Conservation (phyloP, 2,329 filamentous ascomycete species). For the Boeremia lycopersici region DNA sequence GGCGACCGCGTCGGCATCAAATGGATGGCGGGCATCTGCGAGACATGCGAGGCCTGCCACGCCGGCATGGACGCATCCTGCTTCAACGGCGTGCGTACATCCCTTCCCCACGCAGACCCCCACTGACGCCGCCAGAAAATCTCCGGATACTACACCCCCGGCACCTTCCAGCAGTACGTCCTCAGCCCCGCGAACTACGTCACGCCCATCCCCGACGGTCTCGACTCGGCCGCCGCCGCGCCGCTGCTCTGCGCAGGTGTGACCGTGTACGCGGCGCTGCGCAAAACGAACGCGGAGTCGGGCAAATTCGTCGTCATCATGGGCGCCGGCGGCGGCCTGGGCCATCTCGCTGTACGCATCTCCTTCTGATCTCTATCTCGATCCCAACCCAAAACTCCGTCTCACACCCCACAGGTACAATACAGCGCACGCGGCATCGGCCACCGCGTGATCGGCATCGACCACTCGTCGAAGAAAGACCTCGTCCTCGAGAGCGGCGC, state of each 20-base stretch:
- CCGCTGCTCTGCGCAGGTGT: conserved; percentile 71
- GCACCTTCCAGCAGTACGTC: conserved; percentile 75
- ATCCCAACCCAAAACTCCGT: too few species aligned
- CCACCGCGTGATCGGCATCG: conserved; percentile 68
- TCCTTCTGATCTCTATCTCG: too few species aligned
- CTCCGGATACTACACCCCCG: conserved; percentile 70
- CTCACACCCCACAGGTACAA: conserved; percentile 46
- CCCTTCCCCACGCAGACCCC: background rate
- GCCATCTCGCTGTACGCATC: conserved; percentile 64
- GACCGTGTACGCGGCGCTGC: conserved; percentile 69
- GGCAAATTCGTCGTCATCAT: conserved; percentile 66
- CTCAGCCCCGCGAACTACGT: conserved; percentile 70
- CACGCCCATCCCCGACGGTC: conserved; percentile 68
- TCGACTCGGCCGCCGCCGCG: conserved; percentile 66
- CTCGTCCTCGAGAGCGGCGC: conserved; percentile 66
- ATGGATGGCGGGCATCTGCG: conserved; percentile 66
- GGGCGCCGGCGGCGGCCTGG: conserved; percentile 66
- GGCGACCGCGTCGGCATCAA: conserved; percentile 74
- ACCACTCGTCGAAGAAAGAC: conserved; percentile 68
- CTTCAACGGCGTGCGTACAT: conserved; percentile 37
- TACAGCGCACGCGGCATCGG: conserved; percentile 66
- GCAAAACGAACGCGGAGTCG: conserved; percentile 63
- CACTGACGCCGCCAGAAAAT: conserved; percentile 48
- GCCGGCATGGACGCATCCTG: conserved; percentile 53
- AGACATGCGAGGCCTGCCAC: conserved; percentile 41